Percentiles rank a stretch among this genome's conserved stretches.
Conservation (phyloP, 2,329 filamentous ascomycete genomes). For the Grosmannia serpens region DNA sequence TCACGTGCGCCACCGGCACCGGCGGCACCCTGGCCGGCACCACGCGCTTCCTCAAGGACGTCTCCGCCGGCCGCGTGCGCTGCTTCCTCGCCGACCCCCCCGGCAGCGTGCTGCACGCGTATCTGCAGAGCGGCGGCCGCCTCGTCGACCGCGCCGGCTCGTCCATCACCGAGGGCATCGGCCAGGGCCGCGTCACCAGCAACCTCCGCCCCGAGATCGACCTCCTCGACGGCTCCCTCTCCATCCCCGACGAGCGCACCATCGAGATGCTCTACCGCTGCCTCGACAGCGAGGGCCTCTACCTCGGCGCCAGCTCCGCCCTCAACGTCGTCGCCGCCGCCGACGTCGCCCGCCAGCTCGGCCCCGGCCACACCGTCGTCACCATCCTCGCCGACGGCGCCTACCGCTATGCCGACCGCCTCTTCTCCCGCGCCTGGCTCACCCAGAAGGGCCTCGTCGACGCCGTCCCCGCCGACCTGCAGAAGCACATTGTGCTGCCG, state of each 20-base stretch:
- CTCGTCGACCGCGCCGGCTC: constrained; percentile 70
- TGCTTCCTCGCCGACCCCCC: constrained; percentile 88
- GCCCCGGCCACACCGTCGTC: constrained; percentile 80
- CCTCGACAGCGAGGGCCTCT: constrained; percentile 89
- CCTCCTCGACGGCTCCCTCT: constrained; percentile 71
- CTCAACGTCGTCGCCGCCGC: constrained; percentile 93
- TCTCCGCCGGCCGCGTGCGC: constrained; percentile 67
- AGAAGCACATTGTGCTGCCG: constrained; percentile 90
- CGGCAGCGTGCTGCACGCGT: constrained; percentile 84
- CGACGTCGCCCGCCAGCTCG: constrained; percentile 83
- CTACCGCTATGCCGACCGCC: constrained; percentile 88
- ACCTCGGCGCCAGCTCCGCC: constrained; percentile 85
- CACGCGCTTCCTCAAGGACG: constrained; percentile 80
- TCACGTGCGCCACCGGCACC: constrained; percentile 90
- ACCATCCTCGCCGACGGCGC: constrained; percentile 92
- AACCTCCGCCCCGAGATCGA: constrained; percentile 80
- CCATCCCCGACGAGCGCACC: constrained; percentile 84
- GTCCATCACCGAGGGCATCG: constrained; percentile 95
- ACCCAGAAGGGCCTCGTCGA: constrained; percentile 70
- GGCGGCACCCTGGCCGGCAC: constrained; percentile 83
- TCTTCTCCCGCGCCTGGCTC: constrained; percentile 90
- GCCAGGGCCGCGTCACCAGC: constrained; percentile 91
- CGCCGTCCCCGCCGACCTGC: constrained; percentile 72
- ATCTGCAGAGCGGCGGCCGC: constrained; percentile 75
- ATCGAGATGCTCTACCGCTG: constrained; percentile 97